Percentiles rank a stretch among this genome's conserved stretches.
These are phyloP conservation scores for Debaryomyces psychrophilus DNA, from an alignment of 1,139 yeast species.

Conservation along the genomic window DNA sequence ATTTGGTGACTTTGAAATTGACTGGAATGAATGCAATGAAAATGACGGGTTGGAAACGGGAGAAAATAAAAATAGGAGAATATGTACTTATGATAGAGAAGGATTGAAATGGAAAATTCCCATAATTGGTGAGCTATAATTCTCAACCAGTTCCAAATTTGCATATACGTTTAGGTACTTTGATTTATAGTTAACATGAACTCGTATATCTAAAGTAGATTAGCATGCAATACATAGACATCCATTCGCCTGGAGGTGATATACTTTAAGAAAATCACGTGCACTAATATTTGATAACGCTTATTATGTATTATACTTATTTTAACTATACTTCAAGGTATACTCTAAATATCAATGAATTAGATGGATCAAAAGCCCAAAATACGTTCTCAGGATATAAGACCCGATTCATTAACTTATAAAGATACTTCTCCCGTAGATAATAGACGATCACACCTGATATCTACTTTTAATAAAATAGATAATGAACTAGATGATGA, in stretches of 20 bases:
- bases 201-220: background rate
- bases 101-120: slow-evolving; percentile 60
- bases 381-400: background rate
- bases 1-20: slow-evolving; percentile 46
- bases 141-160: background rate
- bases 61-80: slow-evolving; percentile 14
- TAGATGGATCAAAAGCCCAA: slow-evolving; percentile 1
- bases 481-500: background rate
- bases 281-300: background rate
- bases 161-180: background rate
- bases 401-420: background rate
- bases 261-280: background rate
- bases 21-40: slow-evolving; percentile 28
- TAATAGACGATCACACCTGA: background rate
- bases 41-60: slow-evolving; percentile 19
- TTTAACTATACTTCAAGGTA: background rate
- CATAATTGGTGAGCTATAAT: slow-evolving; percentile 40
- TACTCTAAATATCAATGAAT: background rate
- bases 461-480: background rate
- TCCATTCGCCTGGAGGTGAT: background rate
- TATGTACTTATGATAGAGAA: slow-evolving; percentile 39
- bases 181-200: background rate
- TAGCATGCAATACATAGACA: background rate
- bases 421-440: background rate
- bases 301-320: background rate